These are phyloP conservation scores for Sporothrix sp. DNA, from an alignment of 2,329 filamentous ascomycete species.

Conservation along the genomic window DNA sequence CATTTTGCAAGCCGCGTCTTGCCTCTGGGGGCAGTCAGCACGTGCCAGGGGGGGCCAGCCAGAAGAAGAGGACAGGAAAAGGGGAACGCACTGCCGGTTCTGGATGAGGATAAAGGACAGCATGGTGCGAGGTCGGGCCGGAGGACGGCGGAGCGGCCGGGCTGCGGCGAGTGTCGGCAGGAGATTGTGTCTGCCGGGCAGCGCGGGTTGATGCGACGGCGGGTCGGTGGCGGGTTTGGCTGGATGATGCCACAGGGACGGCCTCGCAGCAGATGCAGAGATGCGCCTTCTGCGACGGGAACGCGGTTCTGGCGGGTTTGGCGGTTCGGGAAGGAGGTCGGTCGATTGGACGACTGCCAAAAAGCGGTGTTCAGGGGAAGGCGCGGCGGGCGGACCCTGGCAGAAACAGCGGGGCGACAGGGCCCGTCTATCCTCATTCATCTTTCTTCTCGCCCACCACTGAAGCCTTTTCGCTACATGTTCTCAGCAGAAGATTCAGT, in stretches of 20 bases:
- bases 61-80: neutral
- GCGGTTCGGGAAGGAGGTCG: no score
- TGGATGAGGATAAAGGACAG: slow-evolving; percentile 86
- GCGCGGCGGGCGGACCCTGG: neutral
- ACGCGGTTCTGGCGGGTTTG: no score
- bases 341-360: neutral
- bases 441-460: neutral
- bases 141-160: no score
- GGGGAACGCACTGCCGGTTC: slow-evolving; percentile 61
- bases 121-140: slow-evolving; percentile 30
- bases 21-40: slow-evolving; percentile 60
- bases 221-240: no score
- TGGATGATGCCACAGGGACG: no score
- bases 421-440: neutral
- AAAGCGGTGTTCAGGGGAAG: slow-evolving; percentile 1
- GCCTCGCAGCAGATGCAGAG: no score
- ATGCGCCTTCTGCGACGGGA: no score
- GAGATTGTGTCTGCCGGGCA: no score
- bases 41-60: neutral
- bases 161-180: no score
- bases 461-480: no score
- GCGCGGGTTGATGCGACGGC: no score
- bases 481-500: no score
- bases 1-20: slow-evolving; percentile 98
- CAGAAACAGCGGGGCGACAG: slow-evolving; percentile 1